A percentile compares a stretch with the other conserved stretches of the same genome.
Conservation (phyloP, 345 rosid genomes). For the Corymbia maculata region DNA sequence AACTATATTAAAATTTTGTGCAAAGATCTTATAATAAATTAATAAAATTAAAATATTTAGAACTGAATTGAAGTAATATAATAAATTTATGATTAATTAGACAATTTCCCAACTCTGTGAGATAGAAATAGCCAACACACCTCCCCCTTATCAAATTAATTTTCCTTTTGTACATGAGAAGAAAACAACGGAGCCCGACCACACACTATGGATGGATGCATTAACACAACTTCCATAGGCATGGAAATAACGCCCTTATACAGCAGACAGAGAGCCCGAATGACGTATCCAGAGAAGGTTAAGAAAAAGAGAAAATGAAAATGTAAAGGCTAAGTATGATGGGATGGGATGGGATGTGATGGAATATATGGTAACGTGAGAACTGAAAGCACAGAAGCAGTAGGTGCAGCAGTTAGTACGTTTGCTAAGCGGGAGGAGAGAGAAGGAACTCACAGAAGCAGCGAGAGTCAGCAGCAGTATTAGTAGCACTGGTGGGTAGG, state of each 20-base stretch:
- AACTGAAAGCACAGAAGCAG: not conserved
- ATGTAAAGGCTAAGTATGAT: not conserved
- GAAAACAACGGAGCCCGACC: not conserved
- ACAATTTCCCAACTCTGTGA: not conserved
- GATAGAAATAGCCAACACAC: not conserved
- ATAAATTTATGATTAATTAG: not conserved
- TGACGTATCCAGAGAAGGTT: not conserved
- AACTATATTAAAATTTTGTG: accelerated
- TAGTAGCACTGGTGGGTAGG: not conserved
- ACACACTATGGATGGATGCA: not conserved
- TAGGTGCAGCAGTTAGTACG: not conserved
- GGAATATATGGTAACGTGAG: not conserved
- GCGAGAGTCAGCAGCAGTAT: not conserved
- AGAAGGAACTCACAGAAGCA: not conserved
- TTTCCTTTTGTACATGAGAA: not conserved
- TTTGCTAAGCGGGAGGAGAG: not conserved
- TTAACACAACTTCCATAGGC: not conserved
- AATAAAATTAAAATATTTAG: not conserved
- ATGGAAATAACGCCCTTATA: not conserved
- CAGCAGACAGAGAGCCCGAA: not conserved
- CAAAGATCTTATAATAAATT: not conserved
- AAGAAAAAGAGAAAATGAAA: not conserved
- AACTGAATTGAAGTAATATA: accelerated
- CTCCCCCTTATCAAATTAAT: not conserved
- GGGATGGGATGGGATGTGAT: not conserved